Evolutionary conservation across 306 rosid species (phyloP), one percentile per base, ranked within the genome.

Genomic region (Citrullus mucosospermus): DNA sequence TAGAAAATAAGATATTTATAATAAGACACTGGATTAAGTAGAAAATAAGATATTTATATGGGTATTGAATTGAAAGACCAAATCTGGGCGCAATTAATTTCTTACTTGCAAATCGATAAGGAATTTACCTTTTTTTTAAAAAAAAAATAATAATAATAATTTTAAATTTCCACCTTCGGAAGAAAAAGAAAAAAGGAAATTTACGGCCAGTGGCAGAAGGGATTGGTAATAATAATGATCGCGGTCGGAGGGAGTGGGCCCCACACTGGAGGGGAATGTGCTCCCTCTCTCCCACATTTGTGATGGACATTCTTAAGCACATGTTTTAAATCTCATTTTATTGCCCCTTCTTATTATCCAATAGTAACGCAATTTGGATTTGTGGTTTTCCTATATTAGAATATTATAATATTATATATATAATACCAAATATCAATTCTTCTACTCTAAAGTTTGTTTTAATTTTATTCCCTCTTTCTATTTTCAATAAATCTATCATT

Each of bases 21-120:
- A 44, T 46, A 25, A 16, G 14, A 73, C 10, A 51, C 48, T 50
- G 0, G 62, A 74, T 74, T 74, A 53, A 74, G 78, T 48, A 71
- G 59, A 71, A 53, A 73, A 53, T 73, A 73, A 51, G 55, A 74
- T 30, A 74, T 74, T 18, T 50, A 34, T 1, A 17, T 53, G 46
- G 32, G 25, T 18, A 43, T 10, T 74, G 78, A 34, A 74, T 38
- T 69, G 11, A 8, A 34, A 70, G 6, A 74, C 63, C 78, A 54
- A 74, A 74, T 74, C 78, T 74, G 78, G 78, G 62, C 6, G 59
- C 60, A 53, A 51, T 74, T 51, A 74, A 74, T 74, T 51, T 74
- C 63, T 32, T 74, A 54, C 13, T 54, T 34, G 25, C 78, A 53
- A 32, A 30, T 25, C 77, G 1, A 48, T 73, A 16, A 18, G 4